A percentile compares a stretch with the other conserved stretches of the same genome.
Evolutionary conservation across 2,329 filamentous ascomycete species (phyloP).

Genomic region (Fusarium solani-melongenae): DNA sequence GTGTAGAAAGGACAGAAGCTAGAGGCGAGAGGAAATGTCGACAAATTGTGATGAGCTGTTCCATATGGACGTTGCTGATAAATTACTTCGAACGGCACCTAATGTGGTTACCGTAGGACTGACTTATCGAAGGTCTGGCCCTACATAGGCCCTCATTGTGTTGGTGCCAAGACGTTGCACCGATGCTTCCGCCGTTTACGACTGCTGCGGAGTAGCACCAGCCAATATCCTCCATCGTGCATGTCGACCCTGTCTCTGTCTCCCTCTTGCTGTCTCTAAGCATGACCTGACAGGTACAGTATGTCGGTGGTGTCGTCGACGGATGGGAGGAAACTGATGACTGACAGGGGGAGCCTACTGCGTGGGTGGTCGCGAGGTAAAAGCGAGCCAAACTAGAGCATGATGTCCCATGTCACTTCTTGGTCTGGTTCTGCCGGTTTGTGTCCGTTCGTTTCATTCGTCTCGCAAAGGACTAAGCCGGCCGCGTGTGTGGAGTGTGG

Average conservation of each 20-base stretch:
- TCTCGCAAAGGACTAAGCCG: slow-evolving; percentile 12
- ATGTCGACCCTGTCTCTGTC: slow-evolving; percentile 15
- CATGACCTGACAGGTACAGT: neutral
- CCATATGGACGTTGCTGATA: neutral
- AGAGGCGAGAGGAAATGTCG: neutral
- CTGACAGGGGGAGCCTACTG: slow-evolving; percentile 9
- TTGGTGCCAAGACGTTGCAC: slow-evolving; percentile 31
- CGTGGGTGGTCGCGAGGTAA: neutral
- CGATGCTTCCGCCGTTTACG: slow-evolving; percentile 26
- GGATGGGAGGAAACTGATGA: slow-evolving; percentile 12
- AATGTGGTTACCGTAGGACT: neutral
- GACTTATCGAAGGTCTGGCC: slow-evolving; percentile 1
- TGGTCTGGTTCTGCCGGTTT: slow-evolving; percentile 11
- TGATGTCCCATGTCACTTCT: slow-evolving; percentile 14
- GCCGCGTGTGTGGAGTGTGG: slow-evolving; percentile 7
- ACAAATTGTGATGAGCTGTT: slow-evolving; percentile 4
- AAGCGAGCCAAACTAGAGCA: slow-evolving; percentile 22
- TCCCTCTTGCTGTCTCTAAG: slow-evolving; percentile 12
- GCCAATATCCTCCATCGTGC: slow-evolving; percentile 7
- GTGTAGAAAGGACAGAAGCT: neutral
- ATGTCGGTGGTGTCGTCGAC: neutral
- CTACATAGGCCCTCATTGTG: neutral
- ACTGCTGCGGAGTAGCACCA: slow-evolving; percentile 13
- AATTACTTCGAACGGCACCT: neutral
- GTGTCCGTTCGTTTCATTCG: slow-evolving; percentile 9